Base-by-base conservation (phyloP, 1,284 basidiomycete species). In the Xerocomus amazonicus region DNA sequence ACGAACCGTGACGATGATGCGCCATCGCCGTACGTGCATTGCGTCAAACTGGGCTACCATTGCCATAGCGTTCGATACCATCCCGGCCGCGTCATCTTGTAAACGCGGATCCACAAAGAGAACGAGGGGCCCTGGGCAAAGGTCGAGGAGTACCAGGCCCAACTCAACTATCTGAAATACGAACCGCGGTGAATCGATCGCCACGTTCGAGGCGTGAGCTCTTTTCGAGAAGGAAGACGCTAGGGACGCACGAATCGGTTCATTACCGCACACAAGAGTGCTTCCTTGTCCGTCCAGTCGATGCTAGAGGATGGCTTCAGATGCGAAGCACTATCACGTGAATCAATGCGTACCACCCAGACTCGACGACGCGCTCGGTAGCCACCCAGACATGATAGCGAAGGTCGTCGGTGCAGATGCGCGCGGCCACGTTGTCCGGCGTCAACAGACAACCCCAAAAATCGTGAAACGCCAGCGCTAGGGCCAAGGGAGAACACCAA, bases 81-180 rank as follows among this genome's bases (percentile, higher is more conserved):
- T 75, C n/a, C 58, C 60, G 7, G 47, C 34, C 0, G 61, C 41
- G 54, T 75, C 59, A 28, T 62, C 56, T 45, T 72, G 63, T 19
- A 61, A 58, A 38, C 72, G 67, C 8, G 78, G 72, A 58, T 83
- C 78, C 39, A 84, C 61, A 50, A 77, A 78, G 23, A 79, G 74
- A 39, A 78, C 67, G 53, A 83, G 76, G 1, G 72, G 70, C 1
- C 78, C 80, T 3, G 68, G 53, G 28, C 70, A 68, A 23, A 70
- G 62, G 50, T 74, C 73, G 45, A 74, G 58, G 46, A 79, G 59
- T 4, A 69, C 68, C 3, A 63, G 59, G 23, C 77, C 78, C 19
- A 83, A 57, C 57, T 81, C 76, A 44, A 79, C 71, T 37, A 81
- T 58, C 81, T 84, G 34, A 9, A 35, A 23, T 23, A 23, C 19